These are phyloP conservation scores for Actinomortierella wolfii DNA, from an alignment of 371 early-diverging fungal species.

Conservation along the genomic window DNA sequence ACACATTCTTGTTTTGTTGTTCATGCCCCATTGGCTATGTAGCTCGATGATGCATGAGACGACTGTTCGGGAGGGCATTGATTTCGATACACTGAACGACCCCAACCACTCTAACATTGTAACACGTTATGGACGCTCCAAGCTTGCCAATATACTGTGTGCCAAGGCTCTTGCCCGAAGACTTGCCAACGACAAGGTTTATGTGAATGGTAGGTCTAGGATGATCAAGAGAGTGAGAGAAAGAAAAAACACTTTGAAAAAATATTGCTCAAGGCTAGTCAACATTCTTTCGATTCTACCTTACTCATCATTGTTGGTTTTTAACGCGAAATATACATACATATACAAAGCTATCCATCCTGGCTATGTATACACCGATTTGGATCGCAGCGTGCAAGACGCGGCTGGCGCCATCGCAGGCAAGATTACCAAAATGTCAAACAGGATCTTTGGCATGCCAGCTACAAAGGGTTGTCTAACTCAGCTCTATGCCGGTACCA, in stretches of 20 bases:
- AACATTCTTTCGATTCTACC: constrained; percentile 77
- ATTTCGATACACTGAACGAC: constrained; percentile 47
- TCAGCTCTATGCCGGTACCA: constrained; percentile 66
- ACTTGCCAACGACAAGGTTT: constrained; percentile 51
- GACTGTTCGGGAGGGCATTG: too few relatives aligned
- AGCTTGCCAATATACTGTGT: constrained; percentile 74
- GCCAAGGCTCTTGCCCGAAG: constrained; percentile 55
- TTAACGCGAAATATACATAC: too few relatives aligned
- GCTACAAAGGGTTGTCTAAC: constrained; percentile 64
- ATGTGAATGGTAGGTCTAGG: too few relatives aligned
- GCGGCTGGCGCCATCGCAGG: not conserved
- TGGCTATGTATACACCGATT: constrained; percentile 43
- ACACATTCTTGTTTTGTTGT: too few relatives aligned
- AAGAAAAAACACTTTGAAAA: too few relatives aligned
- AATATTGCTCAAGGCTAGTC: too few relatives aligned
- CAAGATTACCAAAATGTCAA: too few relatives aligned
- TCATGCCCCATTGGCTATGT: constrained; percentile 48
- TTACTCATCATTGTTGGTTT: too few relatives aligned
- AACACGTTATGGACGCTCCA: constrained; percentile 61
- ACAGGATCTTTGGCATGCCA: constrained; percentile 19
- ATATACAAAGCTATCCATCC: constrained; percentile 30
- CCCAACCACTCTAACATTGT: constrained; percentile 33
- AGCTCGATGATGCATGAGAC: constrained; percentile 24
- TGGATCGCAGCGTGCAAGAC: constrained; percentile 10
- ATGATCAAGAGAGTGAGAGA: too few relatives aligned